Conservation (phyloP, 2,329 filamentous ascomycete genomes). For the Colletotrichum orchidophilum region DNA sequence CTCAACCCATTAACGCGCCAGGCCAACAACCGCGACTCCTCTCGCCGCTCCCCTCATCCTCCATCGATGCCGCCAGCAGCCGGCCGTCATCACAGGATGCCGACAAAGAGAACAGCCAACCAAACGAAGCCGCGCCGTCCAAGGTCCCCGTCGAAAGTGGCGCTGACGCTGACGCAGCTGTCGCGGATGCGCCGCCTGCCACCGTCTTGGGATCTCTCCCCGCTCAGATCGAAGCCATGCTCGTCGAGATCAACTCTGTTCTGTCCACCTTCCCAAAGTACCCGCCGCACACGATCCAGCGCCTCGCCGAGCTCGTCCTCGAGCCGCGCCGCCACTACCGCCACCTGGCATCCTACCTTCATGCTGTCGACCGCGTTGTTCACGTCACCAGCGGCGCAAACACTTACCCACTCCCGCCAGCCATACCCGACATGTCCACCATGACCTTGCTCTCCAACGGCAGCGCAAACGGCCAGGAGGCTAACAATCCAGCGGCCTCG, state of each 20-base stretch:
- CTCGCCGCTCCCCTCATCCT: slow-evolving; percentile 57
- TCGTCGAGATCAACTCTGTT: slow-evolving; percentile 68
- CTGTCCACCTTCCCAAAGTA: slow-evolving; percentile 75
- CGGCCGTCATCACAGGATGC: slow-evolving; percentile 62
- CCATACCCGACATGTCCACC: slow-evolving; percentile 66
- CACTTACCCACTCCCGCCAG: slow-evolving; percentile 82
- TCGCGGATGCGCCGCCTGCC: slow-evolving; percentile 36
- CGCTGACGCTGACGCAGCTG: slow-evolving; percentile 44
- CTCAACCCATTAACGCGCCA: slow-evolving; percentile 49
- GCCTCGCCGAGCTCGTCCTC: slow-evolving; percentile 86
- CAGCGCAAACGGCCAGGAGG: slow-evolving; percentile 52
- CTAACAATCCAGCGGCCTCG: slow-evolving; percentile 45
- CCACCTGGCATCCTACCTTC: slow-evolving; percentile 83
- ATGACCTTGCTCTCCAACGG: slow-evolving; percentile 70
- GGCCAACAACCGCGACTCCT: slow-evolving; percentile 51
- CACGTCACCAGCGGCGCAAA: slow-evolving; percentile 86
- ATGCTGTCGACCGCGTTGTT: slow-evolving; percentile 89
- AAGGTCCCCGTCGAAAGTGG: slow-evolving; percentile 44
- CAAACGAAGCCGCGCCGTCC: slow-evolving; percentile 40
- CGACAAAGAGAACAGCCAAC: slow-evolving; percentile 75
- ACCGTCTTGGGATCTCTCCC: slow-evolving; percentile 63
- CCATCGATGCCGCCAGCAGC: slow-evolving; percentile 44
- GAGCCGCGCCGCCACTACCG: slow-evolving; percentile 82
- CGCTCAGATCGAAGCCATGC: slow-evolving; percentile 69
- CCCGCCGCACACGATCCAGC: slow-evolving; percentile 93